Evolutionary conservation across 257 asterid species (phyloP), one percentile per base, ranked within the genome.

Genomic region (Catharanthus roseus): DNA sequence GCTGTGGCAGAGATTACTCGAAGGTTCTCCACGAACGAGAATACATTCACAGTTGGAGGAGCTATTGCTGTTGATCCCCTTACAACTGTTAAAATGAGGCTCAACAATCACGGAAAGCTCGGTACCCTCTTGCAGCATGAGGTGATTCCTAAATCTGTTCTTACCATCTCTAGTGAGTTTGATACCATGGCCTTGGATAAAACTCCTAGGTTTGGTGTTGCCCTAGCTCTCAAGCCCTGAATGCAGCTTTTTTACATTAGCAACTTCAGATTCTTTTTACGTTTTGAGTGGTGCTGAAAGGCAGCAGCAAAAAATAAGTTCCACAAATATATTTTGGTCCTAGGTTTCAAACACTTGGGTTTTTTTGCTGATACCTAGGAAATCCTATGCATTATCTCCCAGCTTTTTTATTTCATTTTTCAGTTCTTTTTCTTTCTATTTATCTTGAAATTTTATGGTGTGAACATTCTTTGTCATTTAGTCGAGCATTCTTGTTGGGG

Each of bases 171-270:
- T 19, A 85, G 95, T 34, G 95, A 88, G 67, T 86, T 88, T 41
- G 92, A 90, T 83, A 90, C 92, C 79, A 86, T 85, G 80, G 95
- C 95, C 62, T 74, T 90, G 92, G 96, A 90, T 28, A 86, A 85
- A 86, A 82, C 89, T 66, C 96, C 96, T 39, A 83, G 72, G 79
- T 88, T 90, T 26, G 95, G 95, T 7, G 79, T 86, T 69, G 82
- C 95, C 31, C 83, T 90, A 56, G 89, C 92, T 67, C 85, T 88
- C 42, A 82, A 71, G 82, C 95, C 96, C 57, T 90, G 76, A 85
- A 0, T 58, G 67, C 67, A 62, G 6, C 1, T 47, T 74, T 47
- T 74, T 63, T 9, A 23, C 44, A 56, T 55, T 34, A 61, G 67
- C n/a, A 70, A 68, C 31, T 64, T 67, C 66, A 42, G 41, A 68